A percentile compares a stretch with the other conserved stretches of the same genome.
phyloP scores from a whole-genome alignment of 2,329 filamentous ascomycete genomes.

The Sarocladium strictum region DNA sequence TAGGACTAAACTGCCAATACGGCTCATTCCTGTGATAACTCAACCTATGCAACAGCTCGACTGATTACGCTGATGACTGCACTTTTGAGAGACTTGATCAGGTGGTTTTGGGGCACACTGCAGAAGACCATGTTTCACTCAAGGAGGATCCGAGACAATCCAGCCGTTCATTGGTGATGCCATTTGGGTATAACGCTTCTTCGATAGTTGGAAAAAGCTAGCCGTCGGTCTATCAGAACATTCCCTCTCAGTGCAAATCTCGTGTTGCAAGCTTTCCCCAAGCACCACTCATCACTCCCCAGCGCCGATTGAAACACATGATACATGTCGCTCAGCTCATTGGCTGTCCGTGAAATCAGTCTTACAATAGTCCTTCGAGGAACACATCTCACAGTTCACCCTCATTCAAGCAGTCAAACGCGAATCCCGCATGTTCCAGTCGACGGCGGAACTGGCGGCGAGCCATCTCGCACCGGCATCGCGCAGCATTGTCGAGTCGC shows the following conservation, averaged over 20 bases:
- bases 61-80: no score
- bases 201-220: not conserved
- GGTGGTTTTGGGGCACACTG: no score
- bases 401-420: not conserved
- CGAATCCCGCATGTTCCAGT: not conserved
- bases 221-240: not conserved
- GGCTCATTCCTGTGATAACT: no score
- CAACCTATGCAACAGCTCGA: no score
- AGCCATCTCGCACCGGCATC: slow-evolving; percentile 5
- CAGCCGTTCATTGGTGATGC: no score
- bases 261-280: not conserved
- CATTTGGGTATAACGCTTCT: not conserved
- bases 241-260: not conserved
- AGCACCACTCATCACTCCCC: not conserved
- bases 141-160: no score
- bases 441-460: not conserved
- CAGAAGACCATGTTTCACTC: no score
- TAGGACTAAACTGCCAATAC: no score
- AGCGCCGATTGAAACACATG: not conserved
- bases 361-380: not conserved
- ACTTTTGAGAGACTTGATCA: no score
- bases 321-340: not conserved
- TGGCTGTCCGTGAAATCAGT: not conserved
- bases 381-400: not conserved
- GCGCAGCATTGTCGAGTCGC: not conserved